Conservation (phyloP, 768 basidiomycete genomes). For the button mushroom (Agaricus bisporus) region DNA sequence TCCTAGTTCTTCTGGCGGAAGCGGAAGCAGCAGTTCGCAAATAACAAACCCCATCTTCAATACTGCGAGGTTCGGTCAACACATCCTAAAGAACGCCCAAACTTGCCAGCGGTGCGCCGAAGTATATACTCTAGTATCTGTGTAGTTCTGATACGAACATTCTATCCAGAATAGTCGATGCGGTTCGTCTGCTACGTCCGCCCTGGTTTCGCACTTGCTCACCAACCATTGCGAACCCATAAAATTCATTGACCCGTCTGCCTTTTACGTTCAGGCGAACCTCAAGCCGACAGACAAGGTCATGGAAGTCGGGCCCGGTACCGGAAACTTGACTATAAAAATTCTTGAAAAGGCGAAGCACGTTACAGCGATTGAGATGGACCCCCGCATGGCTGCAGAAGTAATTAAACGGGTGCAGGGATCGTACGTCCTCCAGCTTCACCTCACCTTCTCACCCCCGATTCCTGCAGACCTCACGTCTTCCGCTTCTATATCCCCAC, state of each 20-base stretch:
- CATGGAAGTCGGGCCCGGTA: constrained; percentile 96
- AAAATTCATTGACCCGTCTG: not conserved
- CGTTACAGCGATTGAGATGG: constrained; percentile 94
- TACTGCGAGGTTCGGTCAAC: constrained; percentile 93
- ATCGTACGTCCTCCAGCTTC: constrained; percentile 61
- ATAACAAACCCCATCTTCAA: constrained; percentile 88
- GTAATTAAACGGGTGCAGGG: constrained; percentile 96
- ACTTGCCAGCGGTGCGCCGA: constrained; percentile 77
- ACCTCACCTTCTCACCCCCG: not conserved
- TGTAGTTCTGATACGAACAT: constrained; percentile 7
- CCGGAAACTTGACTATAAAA: constrained; percentile 90
- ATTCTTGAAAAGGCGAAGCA: constrained; percentile 92
- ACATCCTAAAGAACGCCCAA: constrained; percentile 92
- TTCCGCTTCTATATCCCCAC: not conserved
- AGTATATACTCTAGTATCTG: not conserved
- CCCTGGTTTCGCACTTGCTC: not conserved
- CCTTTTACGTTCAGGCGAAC: constrained; percentile 54
- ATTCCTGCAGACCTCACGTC: not conserved
- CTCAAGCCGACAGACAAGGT: constrained; percentile 92
- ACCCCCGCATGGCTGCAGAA: constrained; percentile 98
- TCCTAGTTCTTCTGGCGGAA: not conserved
- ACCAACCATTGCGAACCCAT: no score
- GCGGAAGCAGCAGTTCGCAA: constrained; percentile 27
- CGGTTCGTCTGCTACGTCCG: constrained; percentile 22
- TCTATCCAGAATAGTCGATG: constrained; percentile 35